A percentile compares a stretch with the other conserved stretches of the same genome.
Conservation (phyloP, 306 rosid species). For the Lathyrus sativus region DNA sequence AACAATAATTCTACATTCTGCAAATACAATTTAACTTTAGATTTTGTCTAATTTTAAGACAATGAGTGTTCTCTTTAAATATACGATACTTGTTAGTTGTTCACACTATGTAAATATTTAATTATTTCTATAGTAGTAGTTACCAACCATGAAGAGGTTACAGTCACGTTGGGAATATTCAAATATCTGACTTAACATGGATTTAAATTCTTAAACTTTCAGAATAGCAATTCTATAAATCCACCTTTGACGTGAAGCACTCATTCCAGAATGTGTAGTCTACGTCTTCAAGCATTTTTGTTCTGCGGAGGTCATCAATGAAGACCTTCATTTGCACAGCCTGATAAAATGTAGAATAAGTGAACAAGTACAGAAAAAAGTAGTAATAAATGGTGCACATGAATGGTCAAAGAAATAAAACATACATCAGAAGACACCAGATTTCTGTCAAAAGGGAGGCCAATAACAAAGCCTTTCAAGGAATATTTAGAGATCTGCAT, state of each 20-base stretch:
- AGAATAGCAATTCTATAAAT: conserved; percentile 26
- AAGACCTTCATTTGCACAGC: conserved; percentile 61
- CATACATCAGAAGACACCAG: conserved; percentile 49
- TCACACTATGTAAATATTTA: conserved; percentile 10
- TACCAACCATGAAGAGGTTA: conserved; percentile 15
- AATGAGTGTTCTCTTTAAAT: conserved; percentile 17
- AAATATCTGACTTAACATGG: neutral
- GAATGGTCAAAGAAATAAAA: conserved; percentile 33
- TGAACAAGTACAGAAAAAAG: conserved; percentile 3
- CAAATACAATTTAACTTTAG: conserved; percentile 15
- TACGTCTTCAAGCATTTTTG: conserved; percentile 58
- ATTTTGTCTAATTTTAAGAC: conserved; percentile 23
- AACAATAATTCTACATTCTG: conserved; percentile 71
- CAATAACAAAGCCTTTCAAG: conserved; percentile 72
- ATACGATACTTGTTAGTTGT: conserved; percentile 6
- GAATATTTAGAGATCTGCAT: conserved; percentile 68
- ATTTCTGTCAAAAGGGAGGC: conserved; percentile 50
- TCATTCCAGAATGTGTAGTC: conserved; percentile 83
- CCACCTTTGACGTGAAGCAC: conserved; percentile 78
- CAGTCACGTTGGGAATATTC: conserved; percentile 5
- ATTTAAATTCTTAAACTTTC: conserved; percentile 10
- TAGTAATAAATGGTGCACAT: neutral
- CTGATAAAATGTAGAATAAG: conserved; percentile 43
- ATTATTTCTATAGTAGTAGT: conserved; percentile 16
- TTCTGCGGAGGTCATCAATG: conserved; percentile 56